Conservation (phyloP, 495 filamentous ascomycete genomes). For the Hypoxylon lenormandii region DNA sequence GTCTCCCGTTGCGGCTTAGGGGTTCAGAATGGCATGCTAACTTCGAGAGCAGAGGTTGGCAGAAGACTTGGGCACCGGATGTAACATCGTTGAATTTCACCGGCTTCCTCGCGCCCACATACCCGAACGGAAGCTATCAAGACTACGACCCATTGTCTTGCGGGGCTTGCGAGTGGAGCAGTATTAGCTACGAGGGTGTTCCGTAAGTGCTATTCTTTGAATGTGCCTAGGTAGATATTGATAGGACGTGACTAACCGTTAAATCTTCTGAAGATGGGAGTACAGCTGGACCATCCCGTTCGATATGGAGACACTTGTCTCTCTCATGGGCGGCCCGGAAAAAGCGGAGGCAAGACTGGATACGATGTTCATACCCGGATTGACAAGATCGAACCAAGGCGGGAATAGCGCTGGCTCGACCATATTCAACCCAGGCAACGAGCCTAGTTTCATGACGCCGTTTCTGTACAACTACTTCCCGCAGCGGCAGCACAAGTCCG, state of each 20-base stretch:
- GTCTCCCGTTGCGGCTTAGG: neutral
- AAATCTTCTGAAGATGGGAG: constrained; percentile 61
- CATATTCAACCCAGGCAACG: constrained; percentile 73
- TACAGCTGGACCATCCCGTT: constrained; percentile 74
- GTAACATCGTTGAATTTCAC: constrained; percentile 66
- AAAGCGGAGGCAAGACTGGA: constrained; percentile 70
- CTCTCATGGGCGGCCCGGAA: constrained; percentile 66
- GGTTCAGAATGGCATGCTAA: constrained; percentile 1
- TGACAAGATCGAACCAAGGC: constrained; percentile 44
- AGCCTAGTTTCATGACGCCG: constrained; percentile 73
- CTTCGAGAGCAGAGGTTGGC: constrained; percentile 63
- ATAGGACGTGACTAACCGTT: neutral
- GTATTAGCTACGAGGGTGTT: constrained; percentile 69
- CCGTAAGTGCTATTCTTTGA: constrained; percentile 48
- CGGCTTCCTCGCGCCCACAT: constrained; percentile 72
- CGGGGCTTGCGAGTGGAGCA: constrained; percentile 72
- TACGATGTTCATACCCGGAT: constrained; percentile 66
- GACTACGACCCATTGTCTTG: constrained; percentile 69
- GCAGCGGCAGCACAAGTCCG: constrained; percentile 68
- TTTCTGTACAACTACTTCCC: constrained; percentile 75
- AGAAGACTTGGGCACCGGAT: constrained; percentile 72
- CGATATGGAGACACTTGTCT: constrained; percentile 71
- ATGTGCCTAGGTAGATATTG: neutral
- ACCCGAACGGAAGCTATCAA: constrained; percentile 65
- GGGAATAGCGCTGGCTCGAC: constrained; percentile 40